phyloP scores from a whole-genome alignment of 441 rosid genomes.

The Melianthus villosus region DNA sequence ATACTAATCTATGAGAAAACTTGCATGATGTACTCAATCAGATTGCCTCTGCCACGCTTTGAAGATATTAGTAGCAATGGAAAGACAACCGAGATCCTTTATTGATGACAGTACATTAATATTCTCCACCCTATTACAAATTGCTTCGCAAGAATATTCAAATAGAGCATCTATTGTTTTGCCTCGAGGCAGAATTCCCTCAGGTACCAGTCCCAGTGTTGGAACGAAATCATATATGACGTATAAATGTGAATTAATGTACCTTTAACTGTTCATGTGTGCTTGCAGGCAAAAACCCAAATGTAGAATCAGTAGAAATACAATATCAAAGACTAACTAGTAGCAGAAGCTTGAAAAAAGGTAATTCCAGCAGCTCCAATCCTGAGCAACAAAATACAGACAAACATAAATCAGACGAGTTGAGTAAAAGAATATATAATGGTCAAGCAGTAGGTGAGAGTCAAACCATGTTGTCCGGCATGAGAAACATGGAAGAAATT shows the following conservation, averaged over 20 bases:
- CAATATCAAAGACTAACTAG: slow-evolving; percentile 3
- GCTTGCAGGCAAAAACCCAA: slow-evolving; percentile 6
- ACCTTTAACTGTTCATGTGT: slow-evolving; percentile 4
- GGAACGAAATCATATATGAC: no score
- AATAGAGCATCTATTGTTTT: slow-evolving; percentile 3
- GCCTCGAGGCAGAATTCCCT: no score
- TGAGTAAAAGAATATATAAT: slow-evolving; percentile 1
- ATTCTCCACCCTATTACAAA: slow-evolving; percentile 13
- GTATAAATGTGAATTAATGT: no score
- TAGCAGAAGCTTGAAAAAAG: neutral
- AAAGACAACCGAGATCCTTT: slow-evolving; percentile 13
- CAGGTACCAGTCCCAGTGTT: slow-evolving; percentile 10
- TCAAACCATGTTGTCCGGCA: slow-evolving; percentile 1
- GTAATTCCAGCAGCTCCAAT: neutral
- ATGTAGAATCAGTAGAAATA: slow-evolving; percentile 4
- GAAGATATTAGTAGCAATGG: slow-evolving; percentile 11
- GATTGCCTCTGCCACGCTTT: slow-evolving; percentile 14
- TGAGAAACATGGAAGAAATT: slow-evolving; percentile 11
- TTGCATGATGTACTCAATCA: slow-evolving; percentile 10
- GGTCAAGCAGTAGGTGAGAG: slow-evolving; percentile 7
- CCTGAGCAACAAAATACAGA: neutral
- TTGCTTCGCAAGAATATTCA: slow-evolving; percentile 10
- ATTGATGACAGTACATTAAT: slow-evolving; percentile 9
- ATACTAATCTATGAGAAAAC: neutral
- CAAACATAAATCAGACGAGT: neutral